Conservation (phyloP, 306 rosid species). For the Dicorynia guianensis region DNA sequence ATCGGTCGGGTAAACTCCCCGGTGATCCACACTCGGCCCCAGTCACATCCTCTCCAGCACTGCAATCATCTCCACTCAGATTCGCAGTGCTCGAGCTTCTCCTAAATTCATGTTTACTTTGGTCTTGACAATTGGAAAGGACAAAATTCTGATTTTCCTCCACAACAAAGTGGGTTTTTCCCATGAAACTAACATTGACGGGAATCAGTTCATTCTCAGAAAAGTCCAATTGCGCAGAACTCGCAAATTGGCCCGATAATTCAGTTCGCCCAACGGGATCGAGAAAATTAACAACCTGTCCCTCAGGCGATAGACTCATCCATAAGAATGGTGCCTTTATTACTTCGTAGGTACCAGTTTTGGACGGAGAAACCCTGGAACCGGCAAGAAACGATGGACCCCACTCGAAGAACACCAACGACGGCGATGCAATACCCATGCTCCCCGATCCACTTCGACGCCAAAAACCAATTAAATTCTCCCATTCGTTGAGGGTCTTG, state of each 20-base stretch:
- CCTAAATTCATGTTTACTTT: slow-evolving; percentile 41
- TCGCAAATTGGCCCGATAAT: slow-evolving; percentile 32
- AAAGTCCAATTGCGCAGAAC: slow-evolving; percentile 35
- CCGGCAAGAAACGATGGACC: slow-evolving; percentile 66
- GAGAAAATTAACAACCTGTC: slow-evolving; percentile 58
- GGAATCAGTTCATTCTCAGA: slow-evolving; percentile 60
- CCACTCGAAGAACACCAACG: slow-evolving; percentile 89
- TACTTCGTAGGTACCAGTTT: slow-evolving; percentile 58
- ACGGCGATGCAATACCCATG: slow-evolving; percentile 52
- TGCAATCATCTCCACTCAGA: slow-evolving; percentile 53
- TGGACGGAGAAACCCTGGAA: slow-evolving; percentile 77
- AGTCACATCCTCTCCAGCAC: slow-evolving; percentile 47
- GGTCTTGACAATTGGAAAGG: slow-evolving; percentile 42
- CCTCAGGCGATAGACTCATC: slow-evolving; percentile 71
- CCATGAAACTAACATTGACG: slow-evolving; percentile 72
- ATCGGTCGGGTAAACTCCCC: slow-evolving; percentile 72
- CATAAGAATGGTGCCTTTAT: slow-evolving; percentile 71
- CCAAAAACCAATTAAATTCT: slow-evolving; percentile 89
- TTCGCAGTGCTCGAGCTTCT: slow-evolving; percentile 53
- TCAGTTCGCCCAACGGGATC: slow-evolving; percentile 68
- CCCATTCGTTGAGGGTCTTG: slow-evolving; percentile 71
- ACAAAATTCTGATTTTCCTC: slow-evolving; percentile 67
- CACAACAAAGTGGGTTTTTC: slow-evolving; percentile 74
- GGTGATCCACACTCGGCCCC: slow-evolving; percentile 69
- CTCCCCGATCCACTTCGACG: slow-evolving; percentile 71